A percentile compares a stretch with the other conserved stretches of the same genome.
These are phyloP conservation scores for Plasmopara halstedii DNA, from an alignment of 352 stramenopile genomes.

Conservation along the genomic window DNA sequence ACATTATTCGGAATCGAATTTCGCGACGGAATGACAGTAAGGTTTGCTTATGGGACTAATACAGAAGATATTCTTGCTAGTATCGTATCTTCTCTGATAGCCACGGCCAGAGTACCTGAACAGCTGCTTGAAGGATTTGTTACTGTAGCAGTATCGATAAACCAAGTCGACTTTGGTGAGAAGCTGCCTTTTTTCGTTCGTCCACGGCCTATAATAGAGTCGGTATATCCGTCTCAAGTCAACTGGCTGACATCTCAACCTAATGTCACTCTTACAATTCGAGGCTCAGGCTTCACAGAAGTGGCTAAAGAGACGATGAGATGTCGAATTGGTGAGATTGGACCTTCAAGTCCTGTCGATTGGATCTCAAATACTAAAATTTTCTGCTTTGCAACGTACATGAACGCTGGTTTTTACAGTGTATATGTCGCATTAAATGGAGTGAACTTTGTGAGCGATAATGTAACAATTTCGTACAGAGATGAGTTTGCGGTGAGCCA, in stretches of 20 bases:
- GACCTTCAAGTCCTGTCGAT: neutral
- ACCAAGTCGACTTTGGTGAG: constrained; percentile 26
- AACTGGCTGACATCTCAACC: neutral
- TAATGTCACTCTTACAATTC: constrained; percentile 13
- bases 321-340: constrained; percentile 26
- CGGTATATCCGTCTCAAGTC: constrained; percentile 24
- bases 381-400: constrained; percentile 17
- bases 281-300: constrained; percentile 22
- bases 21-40: constrained; percentile 12
- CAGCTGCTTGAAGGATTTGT: constrained; percentile 10
- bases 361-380: constrained; percentile 31
- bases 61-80: constrained; percentile 5
- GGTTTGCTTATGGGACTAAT: constrained; percentile 13
- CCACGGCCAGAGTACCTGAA: constrained; percentile 14
- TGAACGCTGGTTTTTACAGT: constrained; percentile 31
- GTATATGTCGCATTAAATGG: constrained; percentile 45
- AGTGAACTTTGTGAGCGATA: constrained; percentile 34
- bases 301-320: constrained; percentile 14
- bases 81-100: constrained; percentile 14
- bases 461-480: constrained; percentile 30
- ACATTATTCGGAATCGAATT: constrained; percentile 24
- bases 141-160: constrained; percentile 22
- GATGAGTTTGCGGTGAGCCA: constrained; percentile 27
- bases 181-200: constrained; percentile 27
- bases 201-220: constrained; percentile 10